Conservation (phyloP, 2,329 filamentous ascomycete species). For the Clonostachys byssicola region DNA sequence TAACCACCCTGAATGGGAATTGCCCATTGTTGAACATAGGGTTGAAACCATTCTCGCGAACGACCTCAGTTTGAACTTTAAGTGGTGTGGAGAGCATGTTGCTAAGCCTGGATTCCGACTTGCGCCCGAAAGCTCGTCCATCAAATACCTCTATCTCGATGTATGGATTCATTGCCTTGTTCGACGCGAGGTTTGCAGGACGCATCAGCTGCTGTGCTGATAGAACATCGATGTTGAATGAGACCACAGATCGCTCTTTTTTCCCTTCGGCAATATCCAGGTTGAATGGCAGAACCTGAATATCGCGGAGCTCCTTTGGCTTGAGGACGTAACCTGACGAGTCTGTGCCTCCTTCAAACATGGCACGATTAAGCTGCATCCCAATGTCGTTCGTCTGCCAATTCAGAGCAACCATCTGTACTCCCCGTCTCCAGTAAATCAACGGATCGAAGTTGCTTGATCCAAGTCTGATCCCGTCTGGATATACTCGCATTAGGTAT, state of each 20-base stretch:
- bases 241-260: conserved; percentile 75
- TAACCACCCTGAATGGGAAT: conserved; percentile 78
- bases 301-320: conserved; percentile 76
- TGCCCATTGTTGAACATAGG: conserved; percentile 73
- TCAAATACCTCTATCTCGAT: conserved; percentile 87
- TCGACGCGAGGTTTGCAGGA: conserved; percentile 66
- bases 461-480: conserved; percentile 72
- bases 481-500: conserved; percentile 92
- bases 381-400: conserved; percentile 97
- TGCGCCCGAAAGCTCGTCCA: conserved; percentile 73
- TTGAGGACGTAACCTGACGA: conserved; percentile 91
- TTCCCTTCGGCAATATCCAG: conserved; percentile 52
- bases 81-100: conserved; percentile 43
- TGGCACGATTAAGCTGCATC: conserved; percentile 94
- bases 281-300: conserved; percentile 52
- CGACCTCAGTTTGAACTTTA: conserved; percentile 74
- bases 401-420: conserved; percentile 96
- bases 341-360: conserved; percentile 90
- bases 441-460: conserved; percentile 95
- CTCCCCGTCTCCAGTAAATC: conserved; percentile 88
- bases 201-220: conserved; percentile 94
- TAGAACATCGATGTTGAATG: conserved; percentile 82
- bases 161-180: conserved; percentile 81
- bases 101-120: conserved; percentile 32
- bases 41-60: conserved; percentile 89